phyloP scores from a whole-genome alignment of 768 basidiomycete species.

The Xanthoconium stramineum region DNA sequence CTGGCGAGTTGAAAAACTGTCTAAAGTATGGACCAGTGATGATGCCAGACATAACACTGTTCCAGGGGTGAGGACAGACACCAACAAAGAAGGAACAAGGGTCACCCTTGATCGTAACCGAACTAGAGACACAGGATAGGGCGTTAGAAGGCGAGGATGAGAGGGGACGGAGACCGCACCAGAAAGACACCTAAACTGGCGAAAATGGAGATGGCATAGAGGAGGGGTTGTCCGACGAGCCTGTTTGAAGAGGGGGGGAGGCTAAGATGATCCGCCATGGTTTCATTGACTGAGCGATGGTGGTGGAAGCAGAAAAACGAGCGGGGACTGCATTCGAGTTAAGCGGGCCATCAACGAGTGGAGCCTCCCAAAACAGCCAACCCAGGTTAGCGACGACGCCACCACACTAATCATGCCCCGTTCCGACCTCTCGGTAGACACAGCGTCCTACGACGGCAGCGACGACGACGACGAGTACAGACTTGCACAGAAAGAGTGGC shows the following conservation, averaged over 20 bases:
- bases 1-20: constrained; percentile 78
- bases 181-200: constrained; percentile 84
- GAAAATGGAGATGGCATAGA: constrained; percentile 78
- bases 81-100: constrained; percentile 3
- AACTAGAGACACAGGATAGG: constrained; percentile 42
- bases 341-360: constrained; percentile 7
- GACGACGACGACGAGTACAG: constrained; percentile 70
- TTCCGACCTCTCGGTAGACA: constrained; percentile 61
- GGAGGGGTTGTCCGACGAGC: constrained; percentile 74
- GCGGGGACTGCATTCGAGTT: not conserved
- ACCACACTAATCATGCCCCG: constrained; percentile 52
- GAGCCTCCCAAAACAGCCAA: constrained; percentile 13
- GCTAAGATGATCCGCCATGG: constrained; percentile 46
- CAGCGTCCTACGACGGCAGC: constrained; percentile 52
- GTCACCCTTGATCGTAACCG: constrained; percentile 84
- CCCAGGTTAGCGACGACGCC: constrained; percentile 9
- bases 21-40: constrained; percentile 85
- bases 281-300: constrained; percentile 39
- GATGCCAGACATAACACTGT: constrained; percentile 85
- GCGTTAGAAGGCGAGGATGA: constrained; percentile 1
- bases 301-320: constrained; percentile 18
- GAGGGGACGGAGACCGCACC: constrained; percentile 41
- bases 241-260: constrained; percentile 36
- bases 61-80: constrained; percentile 2
- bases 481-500: constrained; percentile 88